Conservation (phyloP, 805 yeast genomes). For the Candida andamanensis region DNA sequence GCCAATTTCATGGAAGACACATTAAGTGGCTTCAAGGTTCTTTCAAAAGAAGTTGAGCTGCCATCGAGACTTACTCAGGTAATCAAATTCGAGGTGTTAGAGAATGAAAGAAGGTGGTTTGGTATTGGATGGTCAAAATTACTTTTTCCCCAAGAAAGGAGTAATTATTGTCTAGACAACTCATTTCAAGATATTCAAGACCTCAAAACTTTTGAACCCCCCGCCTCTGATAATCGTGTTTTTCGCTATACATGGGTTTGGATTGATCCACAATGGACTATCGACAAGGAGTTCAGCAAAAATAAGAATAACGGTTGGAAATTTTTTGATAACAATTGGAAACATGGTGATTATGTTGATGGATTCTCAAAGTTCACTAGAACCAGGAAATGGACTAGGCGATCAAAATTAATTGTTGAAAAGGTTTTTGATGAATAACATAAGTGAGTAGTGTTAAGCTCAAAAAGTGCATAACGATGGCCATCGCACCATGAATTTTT, state of each 20-base stretch:
- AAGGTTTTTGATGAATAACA: constrained; percentile 6
- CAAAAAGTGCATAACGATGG: too few relatives aligned
- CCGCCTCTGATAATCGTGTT: constrained; percentile 33
- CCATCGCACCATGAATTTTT: too few relatives aligned
- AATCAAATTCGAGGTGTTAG: constrained; percentile 46
- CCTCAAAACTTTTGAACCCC: constrained; percentile 41
- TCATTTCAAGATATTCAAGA: constrained; percentile 21
- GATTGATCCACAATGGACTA: constrained; percentile 49
- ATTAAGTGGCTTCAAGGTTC: constrained; percentile 33
- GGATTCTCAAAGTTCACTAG: constrained; percentile 49
- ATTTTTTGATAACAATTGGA: constrained; percentile 51
- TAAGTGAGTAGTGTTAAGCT: neutral
- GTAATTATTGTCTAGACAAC: constrained; percentile 42
- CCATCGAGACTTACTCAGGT: constrained; percentile 43
- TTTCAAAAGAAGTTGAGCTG: constrained; percentile 32
- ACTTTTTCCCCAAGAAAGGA: constrained; percentile 48
- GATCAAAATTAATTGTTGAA: constrained; percentile 33
- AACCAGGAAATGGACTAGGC: constrained; percentile 46
- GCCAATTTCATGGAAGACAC: constrained; percentile 12
- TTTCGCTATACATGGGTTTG: constrained; percentile 49
- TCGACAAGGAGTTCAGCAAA: constrained; percentile 39
- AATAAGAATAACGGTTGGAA: constrained; percentile 47
- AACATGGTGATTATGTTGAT: constrained; percentile 32
- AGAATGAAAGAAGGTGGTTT: constrained; percentile 59
- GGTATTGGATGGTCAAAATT: constrained; percentile 56